These are phyloP conservation scores for Acacia confusa DNA, from an alignment of 306 rosid genomes.

Conservation along the genomic window DNA sequence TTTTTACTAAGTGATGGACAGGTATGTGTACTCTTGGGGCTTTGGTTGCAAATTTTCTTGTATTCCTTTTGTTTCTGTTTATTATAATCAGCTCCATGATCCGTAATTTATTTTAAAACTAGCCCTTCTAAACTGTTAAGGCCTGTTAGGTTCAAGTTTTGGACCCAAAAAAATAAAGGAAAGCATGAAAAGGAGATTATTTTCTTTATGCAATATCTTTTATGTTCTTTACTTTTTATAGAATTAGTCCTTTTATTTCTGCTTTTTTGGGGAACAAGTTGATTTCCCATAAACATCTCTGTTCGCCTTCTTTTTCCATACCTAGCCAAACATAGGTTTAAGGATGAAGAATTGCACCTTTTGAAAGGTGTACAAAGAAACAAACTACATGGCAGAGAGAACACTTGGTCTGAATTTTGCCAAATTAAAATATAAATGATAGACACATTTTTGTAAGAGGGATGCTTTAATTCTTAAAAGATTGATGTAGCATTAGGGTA, in stretches of 20 bases:
- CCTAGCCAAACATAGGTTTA: neutral
- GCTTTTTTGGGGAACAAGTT: neutral
- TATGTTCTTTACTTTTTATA: neutral
- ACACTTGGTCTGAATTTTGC: neutral
- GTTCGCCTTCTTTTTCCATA: neutral
- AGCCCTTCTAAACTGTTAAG: conserved; percentile 7
- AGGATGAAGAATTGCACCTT: conserved; percentile 15
- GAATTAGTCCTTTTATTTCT: neutral
- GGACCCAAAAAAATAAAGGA: neutral
- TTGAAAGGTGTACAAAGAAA: conserved; percentile 13
- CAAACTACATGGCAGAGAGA: conserved; percentile 10
- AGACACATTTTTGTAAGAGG: neutral
- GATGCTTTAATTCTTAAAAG: conserved; percentile 8
- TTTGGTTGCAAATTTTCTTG: conserved; percentile 16
- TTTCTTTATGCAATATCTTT: neutral
- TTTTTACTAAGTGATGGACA: conserved; percentile 63
- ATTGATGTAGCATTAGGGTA: neutral
- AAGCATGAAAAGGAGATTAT: neutral
- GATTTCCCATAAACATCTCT: neutral
- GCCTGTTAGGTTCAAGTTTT: neutral
- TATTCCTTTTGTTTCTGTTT: conserved; percentile 2
- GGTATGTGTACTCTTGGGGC: conserved; percentile 45
- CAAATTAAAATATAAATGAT: conserved; percentile 20
- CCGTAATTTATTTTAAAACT: neutral
- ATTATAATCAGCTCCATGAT: conserved; percentile 16